Evolutionary conservation across 176 grass and related monocot genomes (phyloP), one percentile per base, ranked within the genome.

Genomic region (Phyllostachys edulis): DNA sequence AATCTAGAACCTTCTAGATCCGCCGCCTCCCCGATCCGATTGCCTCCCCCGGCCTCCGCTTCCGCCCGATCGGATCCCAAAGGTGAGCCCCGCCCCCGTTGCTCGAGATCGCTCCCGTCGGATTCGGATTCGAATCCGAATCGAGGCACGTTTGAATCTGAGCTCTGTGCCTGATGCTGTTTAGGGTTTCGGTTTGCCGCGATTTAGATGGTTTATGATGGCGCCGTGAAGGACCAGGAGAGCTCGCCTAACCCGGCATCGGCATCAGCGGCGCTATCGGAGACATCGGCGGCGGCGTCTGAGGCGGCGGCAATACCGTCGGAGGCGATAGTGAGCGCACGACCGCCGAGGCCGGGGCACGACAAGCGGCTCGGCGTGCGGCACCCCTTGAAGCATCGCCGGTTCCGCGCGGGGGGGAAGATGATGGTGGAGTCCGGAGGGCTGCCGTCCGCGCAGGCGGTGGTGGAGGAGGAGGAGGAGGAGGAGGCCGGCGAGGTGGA

Each of bases 121-220:
- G 17, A 24, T n/a, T n/a, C 61, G 29, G 29, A 55, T 74, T 73
- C 50, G 50, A 17, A 21, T 72, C 73, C 69, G 34, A 71, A 73
- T 71, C 24, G 59, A 42, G 38, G 45, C 71, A 37, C 42, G 36
- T 40, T 41, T 72, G 80, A 62, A 72, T 77, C 82, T 75, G 60
- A 46, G 18, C 80, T 60, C 27, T 17, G 4, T 38, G 68, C 61
- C 13, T 38, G 47, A 4, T 60, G 79, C 17, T 77, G 2, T 3
- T 69, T 65, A 78, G 84, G 84, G 23, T 73, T 73, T 36, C 69
- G 64, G 69, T 71, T 24, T 80, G 73, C 80, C 52, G 67, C 62
- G 80, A 87, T 70, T 88, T 87, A 88, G 86, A 94, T 94, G 95
- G 90, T 94, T 87, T 84, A 84, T 83, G 89, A 94, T 91, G 87